Conservation (phyloP, 352 stramenopile genomes). For the Pythium phragmiticola region DNA sequence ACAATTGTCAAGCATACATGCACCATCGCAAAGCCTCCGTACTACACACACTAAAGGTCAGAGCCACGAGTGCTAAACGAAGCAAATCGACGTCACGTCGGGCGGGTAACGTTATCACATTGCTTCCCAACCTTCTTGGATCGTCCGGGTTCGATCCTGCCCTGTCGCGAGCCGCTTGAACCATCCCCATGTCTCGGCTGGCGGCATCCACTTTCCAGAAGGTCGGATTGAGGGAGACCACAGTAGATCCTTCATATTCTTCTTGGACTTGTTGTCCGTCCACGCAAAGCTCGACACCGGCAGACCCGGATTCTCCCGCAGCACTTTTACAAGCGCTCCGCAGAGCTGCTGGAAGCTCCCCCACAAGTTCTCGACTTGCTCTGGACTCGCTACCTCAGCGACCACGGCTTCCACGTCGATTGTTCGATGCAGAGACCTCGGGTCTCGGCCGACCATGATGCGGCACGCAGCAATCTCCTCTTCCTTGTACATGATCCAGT, state of each 20-base stretch:
- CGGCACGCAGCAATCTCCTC: not conserved
- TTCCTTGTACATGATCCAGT: conserved; percentile 13
- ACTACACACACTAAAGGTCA: too few relatives aligned
- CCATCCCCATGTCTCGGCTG: not conserved
- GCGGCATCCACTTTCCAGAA: not conserved
- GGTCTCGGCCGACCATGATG: conserved; percentile 6
- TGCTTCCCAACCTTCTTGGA: too few relatives aligned
- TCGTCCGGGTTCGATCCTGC: too few relatives aligned
- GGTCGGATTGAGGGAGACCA: not conserved
- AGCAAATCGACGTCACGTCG: too few relatives aligned
- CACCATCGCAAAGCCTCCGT: too few relatives aligned
- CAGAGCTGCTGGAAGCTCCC: not conserved
- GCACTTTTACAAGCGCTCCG: not conserved
- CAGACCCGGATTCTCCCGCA: conserved; percentile 6
- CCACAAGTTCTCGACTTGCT: not conserved
- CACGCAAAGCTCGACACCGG: conserved; percentile 8
- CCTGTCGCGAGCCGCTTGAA: not conserved
- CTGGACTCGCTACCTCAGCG: not conserved
- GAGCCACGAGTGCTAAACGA: too few relatives aligned
- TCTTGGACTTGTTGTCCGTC: not conserved
- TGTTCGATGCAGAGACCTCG: not conserved
- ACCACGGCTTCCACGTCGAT: conserved; percentile 13
- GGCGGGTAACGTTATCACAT: too few relatives aligned
- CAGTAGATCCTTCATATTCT: not conserved
- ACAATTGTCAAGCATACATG: too few relatives aligned